Evolutionary conservation across 345 rosid species (phyloP), one percentile per base, ranked within the genome.

Genomic region (Eucalyptus polybractea): DNA sequence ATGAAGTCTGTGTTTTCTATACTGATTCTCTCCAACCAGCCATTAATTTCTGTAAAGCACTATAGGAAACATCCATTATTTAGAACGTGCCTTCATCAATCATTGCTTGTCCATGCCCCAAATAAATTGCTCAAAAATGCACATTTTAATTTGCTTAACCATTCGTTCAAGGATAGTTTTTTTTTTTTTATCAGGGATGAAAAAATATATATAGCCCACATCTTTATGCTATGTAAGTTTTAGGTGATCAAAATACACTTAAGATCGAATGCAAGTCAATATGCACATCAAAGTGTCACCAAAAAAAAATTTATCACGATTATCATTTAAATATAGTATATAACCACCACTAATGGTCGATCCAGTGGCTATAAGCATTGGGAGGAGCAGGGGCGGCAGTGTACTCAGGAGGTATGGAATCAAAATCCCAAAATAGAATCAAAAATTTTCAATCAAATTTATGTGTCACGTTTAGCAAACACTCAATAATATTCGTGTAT

Each of bases 401-500:
- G 27, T 19, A 37, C 27, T 72, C 24, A 10, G 3, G 83, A 37
- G 45, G 12, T 8, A 17, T 33, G 44, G 45, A 72, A 37, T 21
- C 45, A 27, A 72, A 72, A 19, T 37, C 83, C 2, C 24, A 37
- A 12, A 37, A 24, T 72, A 72, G 7, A 37, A 37, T 9, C 0
- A 19, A 42, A 40, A 72, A 72, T 6, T 19, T 72, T 37, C 45
- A 19, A 37, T 37, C 13, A 4, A 42, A 10, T 37, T 19, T 21
- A 10, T 37, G 1, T 19, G 8, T 37, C 45, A 0, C 13, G 1
- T 19, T 17, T 72, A 19, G 14, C 27, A 37, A 5, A 16, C 24
- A 8, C 80, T 69, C 42, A 31, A 33, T 6, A 31, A 69, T 33
- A 31, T 8, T 16, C 7, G 1, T 17, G 31, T 31, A 69, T 69